phyloP scores from a whole-genome alignment of 768 basidiomycete genomes.

The Mrakia frigida region DNA sequence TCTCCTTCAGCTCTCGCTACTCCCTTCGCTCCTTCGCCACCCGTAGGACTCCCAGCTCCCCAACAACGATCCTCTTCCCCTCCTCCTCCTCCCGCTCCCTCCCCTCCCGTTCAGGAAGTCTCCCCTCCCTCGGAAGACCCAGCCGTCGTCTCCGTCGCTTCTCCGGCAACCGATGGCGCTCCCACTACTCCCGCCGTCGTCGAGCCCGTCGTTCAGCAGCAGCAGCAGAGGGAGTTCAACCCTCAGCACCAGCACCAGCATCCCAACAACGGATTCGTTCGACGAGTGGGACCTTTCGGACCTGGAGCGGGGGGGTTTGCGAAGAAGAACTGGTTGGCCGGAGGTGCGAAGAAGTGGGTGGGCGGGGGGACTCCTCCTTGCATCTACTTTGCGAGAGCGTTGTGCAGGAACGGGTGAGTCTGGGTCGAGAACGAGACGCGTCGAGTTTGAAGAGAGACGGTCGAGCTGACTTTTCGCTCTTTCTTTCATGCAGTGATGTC shows the following conservation, averaged over 20 bases:
- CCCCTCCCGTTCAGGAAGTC: background rate
- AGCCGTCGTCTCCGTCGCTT: conserved; percentile 24
- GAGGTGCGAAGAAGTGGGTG: conserved; percentile 22
- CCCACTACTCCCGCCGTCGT: conserved; percentile 24
- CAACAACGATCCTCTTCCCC: conserved; percentile 24
- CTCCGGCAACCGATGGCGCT: conserved; percentile 34
- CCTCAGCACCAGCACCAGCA: conserved; percentile 17
- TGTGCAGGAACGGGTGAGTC: conserved; percentile 28
- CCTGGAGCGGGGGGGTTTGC: conserved; percentile 5
- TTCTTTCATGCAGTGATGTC: conserved; percentile 43
- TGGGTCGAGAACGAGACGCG: background rate
- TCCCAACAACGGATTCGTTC: background rate
- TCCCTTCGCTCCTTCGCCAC: conserved; percentile 32
- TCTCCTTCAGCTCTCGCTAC: conserved; percentile 29
- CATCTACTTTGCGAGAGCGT: conserved; percentile 19
- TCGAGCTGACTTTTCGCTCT: conserved; percentile 40
- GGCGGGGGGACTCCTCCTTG: conserved; percentile 29
- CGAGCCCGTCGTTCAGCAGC: conserved; percentile 18
- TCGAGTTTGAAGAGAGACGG: conserved; percentile 37
- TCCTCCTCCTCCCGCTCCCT: conserved; percentile 12
- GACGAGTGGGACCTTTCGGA: conserved; percentile 20
- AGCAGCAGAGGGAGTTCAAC: conserved; percentile 10
- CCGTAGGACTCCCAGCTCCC: conserved; percentile 8
- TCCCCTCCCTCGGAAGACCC: conserved; percentile 19
- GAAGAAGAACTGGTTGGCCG: conserved; percentile 25